A percentile compares a stretch with the other conserved stretches of the same genome.
phyloP scores from a whole-genome alignment of 2,329 filamentous ascomycete species.

The Fusarium vanettenii region DNA sequence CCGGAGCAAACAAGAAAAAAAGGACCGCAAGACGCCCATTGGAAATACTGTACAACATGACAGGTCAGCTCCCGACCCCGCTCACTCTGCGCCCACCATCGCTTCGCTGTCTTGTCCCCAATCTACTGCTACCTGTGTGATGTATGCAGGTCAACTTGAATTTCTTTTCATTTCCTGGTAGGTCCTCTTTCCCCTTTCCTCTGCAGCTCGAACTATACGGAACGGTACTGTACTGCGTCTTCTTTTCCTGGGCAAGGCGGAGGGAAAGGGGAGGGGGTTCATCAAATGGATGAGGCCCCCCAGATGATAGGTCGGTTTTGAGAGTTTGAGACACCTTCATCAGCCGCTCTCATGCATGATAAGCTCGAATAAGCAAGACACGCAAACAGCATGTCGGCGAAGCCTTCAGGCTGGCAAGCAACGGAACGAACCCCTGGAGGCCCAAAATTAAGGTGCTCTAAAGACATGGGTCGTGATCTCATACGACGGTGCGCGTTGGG shows the following conservation, averaged over 20 bases:
- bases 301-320: neutral
- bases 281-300: neutral
- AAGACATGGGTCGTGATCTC: conserved; percentile 7
- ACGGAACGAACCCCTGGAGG: conserved; percentile 19
- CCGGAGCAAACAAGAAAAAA: conserved; percentile 5
- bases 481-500: conserved; percentile 1
- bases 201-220: neutral
- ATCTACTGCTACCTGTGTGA: neutral
- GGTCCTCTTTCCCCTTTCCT: conserved; percentile 14
- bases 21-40: conserved; percentile 7
- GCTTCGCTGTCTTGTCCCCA: conserved; percentile 16
- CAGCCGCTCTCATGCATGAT: conserved; percentile 31
- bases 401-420: conserved; percentile 6
- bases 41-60: conserved; percentile 37
- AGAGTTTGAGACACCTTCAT: conserved; percentile 4
- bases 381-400: conserved; percentile 12
- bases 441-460: conserved; percentile 11
- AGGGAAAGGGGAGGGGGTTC: neutral
- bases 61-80: conserved; percentile 35
- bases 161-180: conserved; percentile 9
- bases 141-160: conserved; percentile 36
- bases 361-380: conserved; percentile 25
- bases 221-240: neutral
- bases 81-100: conserved; percentile 25
- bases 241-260: neutral